Percentiles rank a stretch among this genome's conserved stretches.
phyloP scores from a whole-genome alignment of 75 land plant species.

The Selaginella moellendorffii region DNA sequence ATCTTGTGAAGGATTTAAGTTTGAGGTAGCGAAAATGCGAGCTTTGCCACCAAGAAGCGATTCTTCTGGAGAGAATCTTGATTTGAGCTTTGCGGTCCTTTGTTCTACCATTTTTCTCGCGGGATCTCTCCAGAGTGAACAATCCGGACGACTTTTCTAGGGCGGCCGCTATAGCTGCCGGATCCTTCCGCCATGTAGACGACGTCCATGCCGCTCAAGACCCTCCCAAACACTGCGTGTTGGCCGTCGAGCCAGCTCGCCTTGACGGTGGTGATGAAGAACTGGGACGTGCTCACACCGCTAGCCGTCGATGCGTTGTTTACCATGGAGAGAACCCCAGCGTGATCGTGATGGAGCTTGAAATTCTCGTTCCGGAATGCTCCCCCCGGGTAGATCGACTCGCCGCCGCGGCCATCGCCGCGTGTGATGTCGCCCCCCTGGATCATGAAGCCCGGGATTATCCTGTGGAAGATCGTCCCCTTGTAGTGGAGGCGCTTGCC shows the following conservation, averaged over 20 bases:
- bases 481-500: slow-evolving; percentile 66
- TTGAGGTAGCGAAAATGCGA: too few species aligned
- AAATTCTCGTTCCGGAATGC: slow-evolving; percentile 93
- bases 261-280: slow-evolving; percentile 83
- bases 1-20: too few species aligned
- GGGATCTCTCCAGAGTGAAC: slow-evolving; percentile 7
- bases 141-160: slow-evolving; percentile 4
- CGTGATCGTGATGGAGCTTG: slow-evolving; percentile 80
- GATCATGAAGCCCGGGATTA: slow-evolving; percentile 87
- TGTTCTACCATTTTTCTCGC: slow-evolving; percentile 1
- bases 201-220: slow-evolving; percentile 86
- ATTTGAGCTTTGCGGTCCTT: too few species aligned
- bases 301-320: slow-evolving; percentile 83
- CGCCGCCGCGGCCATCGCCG: slow-evolving; percentile 90
- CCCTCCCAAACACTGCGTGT: slow-evolving; percentile 96
- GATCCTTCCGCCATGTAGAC: slow-evolving; percentile 21
- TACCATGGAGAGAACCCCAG: slow-evolving; percentile 94
- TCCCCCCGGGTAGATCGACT: slow-evolving; percentile 87
- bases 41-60: too few species aligned
- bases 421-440: slow-evolving; percentile 96
- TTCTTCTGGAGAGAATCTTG: too few species aligned
- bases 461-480: slow-evolving; percentile 72
- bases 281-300: slow-evolving; percentile 72
- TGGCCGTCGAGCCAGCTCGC: slow-evolving; percentile 84
- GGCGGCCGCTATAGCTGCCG: slow-evolving; percentile 5